A percentile compares a stretch with the other conserved stretches of the same genome.
phyloP scores from a whole-genome alignment of 2,329 filamentous ascomycete species.

The Magnaporthales sp. region DNA sequence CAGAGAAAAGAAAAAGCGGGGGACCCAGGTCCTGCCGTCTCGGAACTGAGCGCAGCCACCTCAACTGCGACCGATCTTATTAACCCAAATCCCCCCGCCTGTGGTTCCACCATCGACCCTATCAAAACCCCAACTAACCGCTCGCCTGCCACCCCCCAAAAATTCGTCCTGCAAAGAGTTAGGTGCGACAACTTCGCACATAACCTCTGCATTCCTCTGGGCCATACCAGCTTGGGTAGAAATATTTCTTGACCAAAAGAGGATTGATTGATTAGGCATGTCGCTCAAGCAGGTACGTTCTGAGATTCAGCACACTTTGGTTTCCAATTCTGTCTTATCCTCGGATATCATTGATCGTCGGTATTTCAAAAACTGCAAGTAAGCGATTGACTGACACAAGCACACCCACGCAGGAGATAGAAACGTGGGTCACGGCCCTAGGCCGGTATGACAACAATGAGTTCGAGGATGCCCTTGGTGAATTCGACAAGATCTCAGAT shows the following conservation, averaged over 20 bases:
- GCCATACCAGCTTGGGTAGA: neutral
- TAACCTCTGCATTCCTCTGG: neutral
- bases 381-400: neutral
- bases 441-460: slow-evolving; percentile 94
- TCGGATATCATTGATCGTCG: neutral
- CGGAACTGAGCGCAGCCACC: slow-evolving; percentile 1
- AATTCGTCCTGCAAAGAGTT: neutral
- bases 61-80: slow-evolving; percentile 1
- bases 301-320: slow-evolving; percentile 6
- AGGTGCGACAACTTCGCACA: slow-evolving; percentile 2
- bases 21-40: neutral
- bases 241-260: neutral
- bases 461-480: slow-evolving; percentile 78
- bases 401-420: slow-evolving; percentile 68
- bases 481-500: slow-evolving; percentile 82
- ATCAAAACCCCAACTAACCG: neutral
- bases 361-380: neutral
- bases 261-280: slow-evolving; percentile 17
- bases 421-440: slow-evolving; percentile 93
- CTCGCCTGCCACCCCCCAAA: neutral
- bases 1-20: neutral
- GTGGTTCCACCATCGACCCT: neutral
- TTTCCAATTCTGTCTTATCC: neutral
- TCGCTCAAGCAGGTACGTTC: slow-evolving; percentile 31
- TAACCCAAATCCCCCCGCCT: slow-evolving; percentile 2